Conservation (phyloP, 2,329 filamentous ascomycete species). For the Exophiala alcalophila region DNA sequence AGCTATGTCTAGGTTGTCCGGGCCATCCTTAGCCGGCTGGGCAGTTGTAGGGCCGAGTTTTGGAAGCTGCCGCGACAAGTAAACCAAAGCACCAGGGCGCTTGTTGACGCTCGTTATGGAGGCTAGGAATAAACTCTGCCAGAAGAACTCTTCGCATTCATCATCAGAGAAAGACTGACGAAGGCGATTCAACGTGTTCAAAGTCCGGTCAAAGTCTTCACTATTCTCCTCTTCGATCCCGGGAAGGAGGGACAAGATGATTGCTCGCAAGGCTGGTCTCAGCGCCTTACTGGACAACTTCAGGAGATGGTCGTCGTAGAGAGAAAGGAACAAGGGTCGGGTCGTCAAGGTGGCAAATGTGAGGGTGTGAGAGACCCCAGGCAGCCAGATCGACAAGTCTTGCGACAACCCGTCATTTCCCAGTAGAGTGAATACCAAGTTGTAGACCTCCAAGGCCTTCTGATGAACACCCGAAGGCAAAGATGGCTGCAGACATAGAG, state of each 20-base stretch:
- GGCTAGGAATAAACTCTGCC: constrained; percentile 95
- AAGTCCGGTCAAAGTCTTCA: constrained; percentile 89
- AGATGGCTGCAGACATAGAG: constrained; percentile 91
- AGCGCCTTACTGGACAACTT: constrained; percentile 67
- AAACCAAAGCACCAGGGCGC: constrained; percentile 82
- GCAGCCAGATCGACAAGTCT: constrained; percentile 83
- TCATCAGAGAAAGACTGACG: constrained; percentile 63
- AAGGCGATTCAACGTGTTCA: constrained; percentile 74
- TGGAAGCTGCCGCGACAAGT: constrained; percentile 75
- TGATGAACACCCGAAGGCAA: constrained; percentile 96
- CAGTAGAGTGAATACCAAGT: constrained; percentile 81
- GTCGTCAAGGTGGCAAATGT: constrained; percentile 94
- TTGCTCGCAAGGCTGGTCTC: constrained; percentile 82
- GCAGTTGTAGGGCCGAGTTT: constrained; percentile 54
- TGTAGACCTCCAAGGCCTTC: constrained; percentile 92
- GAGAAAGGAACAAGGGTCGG: constrained; percentile 75
- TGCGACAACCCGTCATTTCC: constrained; percentile 68
- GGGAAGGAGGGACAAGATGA: constrained; percentile 83
- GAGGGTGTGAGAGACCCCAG: constrained; percentile 81
- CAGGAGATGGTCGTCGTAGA: constrained; percentile 79
- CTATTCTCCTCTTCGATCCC: constrained; percentile 94
- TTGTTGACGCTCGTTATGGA: constrained; percentile 85
- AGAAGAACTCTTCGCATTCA: constrained; percentile 81
- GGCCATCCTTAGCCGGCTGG: constrained; percentile 28
- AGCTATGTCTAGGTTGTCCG: constrained; percentile 45